Evolutionary conservation across 176 grass and related monocot species (phyloP), one percentile per base, ranked within the genome.

Genomic region (Pharus latifolius): DNA sequence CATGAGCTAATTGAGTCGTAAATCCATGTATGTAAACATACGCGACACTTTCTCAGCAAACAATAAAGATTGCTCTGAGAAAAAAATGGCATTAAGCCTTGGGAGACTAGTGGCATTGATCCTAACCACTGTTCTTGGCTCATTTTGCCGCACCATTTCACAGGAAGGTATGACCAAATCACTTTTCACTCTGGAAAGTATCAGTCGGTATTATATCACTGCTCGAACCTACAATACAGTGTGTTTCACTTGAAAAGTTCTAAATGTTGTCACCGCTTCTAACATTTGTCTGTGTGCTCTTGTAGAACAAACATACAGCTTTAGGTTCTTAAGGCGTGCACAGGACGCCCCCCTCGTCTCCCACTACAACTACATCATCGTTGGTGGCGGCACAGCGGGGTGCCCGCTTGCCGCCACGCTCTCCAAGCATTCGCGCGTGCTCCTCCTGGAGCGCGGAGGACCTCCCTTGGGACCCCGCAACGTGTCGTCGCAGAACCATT

Each of bases 311-410:
- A n/a, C 44, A 12, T 73, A 79, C 69, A 84, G 45, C 42, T 88
- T 91, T 20, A 77, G 70, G 22, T 96, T 91, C 71, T 61, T 91
- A 24, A 76, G 78, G 37, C 76, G 88, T 54, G 92, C 85, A 10
- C 51, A 56, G 1, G 82, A 96, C 45, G 80, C 92, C 10, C 85
- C 88, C 3, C 55, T 28, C 17, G 71, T 86, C 52, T 91, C 88
- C 14, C 73, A 82, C 79, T 88, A 88, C 56, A 87, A 96, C 79
- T 91, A 91, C 79, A 88, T 96, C 67, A 18, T 96, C 35, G 67
- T 91, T 0, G 92, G 92, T 34, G 92, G 92, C 34, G 92, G 92
- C 70, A 96, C 92, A 65, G 84, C 92, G 3, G 87, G 87, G 1
- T 96, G 91, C 68, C 87, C 92, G 0, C 70, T 96, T 31, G 92